These are phyloP conservation scores for Penicillium olsonii DNA, from an alignment of 2,329 filamentous ascomycete species.

Conservation along the genomic window DNA sequence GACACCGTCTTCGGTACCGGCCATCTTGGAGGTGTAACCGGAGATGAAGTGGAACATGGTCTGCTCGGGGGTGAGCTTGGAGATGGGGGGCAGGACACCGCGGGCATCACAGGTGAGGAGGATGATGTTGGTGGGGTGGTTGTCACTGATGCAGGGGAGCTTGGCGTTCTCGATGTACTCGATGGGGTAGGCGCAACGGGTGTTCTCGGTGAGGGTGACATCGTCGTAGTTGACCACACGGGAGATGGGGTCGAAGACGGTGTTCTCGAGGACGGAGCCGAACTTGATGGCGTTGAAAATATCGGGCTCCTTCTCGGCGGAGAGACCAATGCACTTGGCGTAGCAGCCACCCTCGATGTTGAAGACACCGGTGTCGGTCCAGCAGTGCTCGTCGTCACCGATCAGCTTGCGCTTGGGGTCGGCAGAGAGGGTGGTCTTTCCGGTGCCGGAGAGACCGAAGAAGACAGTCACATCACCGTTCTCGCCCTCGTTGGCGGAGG, in stretches of 20 bases:
- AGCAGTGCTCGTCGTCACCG: constrained; percentile 99
- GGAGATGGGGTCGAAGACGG: constrained; percentile 90
- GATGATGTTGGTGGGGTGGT: constrained; percentile 95
- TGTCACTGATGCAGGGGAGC: constrained; percentile 86
- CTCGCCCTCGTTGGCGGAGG: constrained; percentile 95
- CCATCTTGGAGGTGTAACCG: constrained; percentile 99
- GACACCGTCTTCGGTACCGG: constrained; percentile 94
- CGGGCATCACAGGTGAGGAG: constrained; percentile 97
- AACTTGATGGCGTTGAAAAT: constrained; percentile 95
- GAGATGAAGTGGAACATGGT: constrained; percentile 99
- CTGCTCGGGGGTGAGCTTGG: constrained; percentile 89
- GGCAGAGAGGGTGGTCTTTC: constrained; percentile 97
- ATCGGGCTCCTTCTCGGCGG: constrained; percentile 98
- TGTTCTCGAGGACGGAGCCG: constrained; percentile 96
- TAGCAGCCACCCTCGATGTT: constrained; percentile 99
- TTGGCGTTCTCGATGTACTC: constrained; percentile 99
- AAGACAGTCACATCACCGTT: constrained; percentile 96
- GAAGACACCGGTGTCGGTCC: constrained; percentile 95
- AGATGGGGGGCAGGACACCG: constrained; percentile 95
- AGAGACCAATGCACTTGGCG: constrained; percentile 97
- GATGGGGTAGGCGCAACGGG: constrained; percentile 96
- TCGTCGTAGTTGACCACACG: constrained; percentile 96
- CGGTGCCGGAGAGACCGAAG: constrained; percentile 97
- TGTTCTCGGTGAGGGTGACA: constrained; percentile 94
- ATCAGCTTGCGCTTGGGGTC: constrained; percentile 96